Percentiles rank a stretch among this genome's conserved stretches.
These are phyloP conservation scores for Candida sanyaensis DNA, from an alignment of 1,139 yeast species.

Conservation along the genomic window DNA sequence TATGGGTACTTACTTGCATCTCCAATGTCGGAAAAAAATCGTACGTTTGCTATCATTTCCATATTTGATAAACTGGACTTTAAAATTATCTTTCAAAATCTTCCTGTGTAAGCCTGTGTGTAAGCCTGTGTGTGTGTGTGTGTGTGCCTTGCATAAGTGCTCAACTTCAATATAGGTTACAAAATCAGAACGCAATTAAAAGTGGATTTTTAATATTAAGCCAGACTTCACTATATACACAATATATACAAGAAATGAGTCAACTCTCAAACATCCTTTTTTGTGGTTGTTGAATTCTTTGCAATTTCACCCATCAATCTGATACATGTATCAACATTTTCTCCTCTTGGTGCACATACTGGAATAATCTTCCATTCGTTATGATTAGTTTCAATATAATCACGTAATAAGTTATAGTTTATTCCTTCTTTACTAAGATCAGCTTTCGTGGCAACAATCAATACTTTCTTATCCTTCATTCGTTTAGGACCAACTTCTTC, in stretches of 20 bases:
- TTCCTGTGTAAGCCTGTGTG: background rate
- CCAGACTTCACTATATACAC: no score
- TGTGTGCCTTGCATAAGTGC: background rate
- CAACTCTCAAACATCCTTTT: background rate
- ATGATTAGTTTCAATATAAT: slow-evolving; percentile 36
- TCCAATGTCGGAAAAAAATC: background rate
- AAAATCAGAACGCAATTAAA: no score
- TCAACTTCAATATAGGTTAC: background rate
- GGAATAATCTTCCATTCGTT: slow-evolving; percentile 74
- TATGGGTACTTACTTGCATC: no score
- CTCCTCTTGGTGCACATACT: slow-evolving; percentile 74
- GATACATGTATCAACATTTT: slow-evolving; percentile 72
- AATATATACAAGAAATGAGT: background rate
- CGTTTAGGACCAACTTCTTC: slow-evolving; percentile 71
- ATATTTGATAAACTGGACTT: background rate
- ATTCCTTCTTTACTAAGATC: slow-evolving; percentile 60
- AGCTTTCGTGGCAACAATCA: slow-evolving; percentile 90
- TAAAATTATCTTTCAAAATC: background rate
- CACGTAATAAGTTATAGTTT: slow-evolving; percentile 43
- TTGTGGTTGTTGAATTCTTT: background rate
- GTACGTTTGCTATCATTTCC: background rate
- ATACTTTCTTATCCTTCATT: slow-evolving; percentile 56
- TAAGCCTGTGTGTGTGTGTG: background rate
- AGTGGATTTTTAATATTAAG: no score
- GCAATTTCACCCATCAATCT: slow-evolving; percentile 65